These are phyloP conservation scores for Hysterium pulicare DNA, from an alignment of 2,329 filamentous ascomycete species.

Conservation along the genomic window DNA sequence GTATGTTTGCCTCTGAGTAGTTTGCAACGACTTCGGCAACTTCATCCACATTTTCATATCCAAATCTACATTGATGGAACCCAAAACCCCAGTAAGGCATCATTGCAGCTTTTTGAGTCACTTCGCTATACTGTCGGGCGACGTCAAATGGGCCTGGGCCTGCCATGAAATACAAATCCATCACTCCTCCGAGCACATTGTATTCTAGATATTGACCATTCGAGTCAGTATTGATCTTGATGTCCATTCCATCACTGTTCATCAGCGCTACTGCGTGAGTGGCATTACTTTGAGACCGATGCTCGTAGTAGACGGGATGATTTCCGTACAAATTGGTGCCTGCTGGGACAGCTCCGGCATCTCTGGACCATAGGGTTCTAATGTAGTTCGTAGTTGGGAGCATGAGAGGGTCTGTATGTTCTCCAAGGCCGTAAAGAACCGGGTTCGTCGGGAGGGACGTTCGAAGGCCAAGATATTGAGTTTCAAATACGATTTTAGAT, in stretches of 20 bases:
- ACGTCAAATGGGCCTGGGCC: slow-evolving; percentile 47
- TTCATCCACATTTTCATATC: slow-evolving; percentile 55
- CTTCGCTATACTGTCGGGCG: slow-evolving; percentile 47
- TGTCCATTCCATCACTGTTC: slow-evolving; percentile 58
- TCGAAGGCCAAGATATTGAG: slow-evolving; percentile 69
- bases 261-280: slow-evolving; percentile 35
- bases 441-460: slow-evolving; percentile 67
- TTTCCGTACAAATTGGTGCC: slow-evolving; percentile 68
- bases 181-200: slow-evolving; percentile 71
- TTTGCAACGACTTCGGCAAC: slow-evolving; percentile 65
- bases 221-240: slow-evolving; percentile 65
- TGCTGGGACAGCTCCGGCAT: slow-evolving; percentile 58
- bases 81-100: slow-evolving; percentile 53
- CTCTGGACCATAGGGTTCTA: slow-evolving; percentile 68
- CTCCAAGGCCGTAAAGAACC: slow-evolving; percentile 72
- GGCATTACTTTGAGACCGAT: slow-evolving; percentile 48
- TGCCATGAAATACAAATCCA: slow-evolving; percentile 59
- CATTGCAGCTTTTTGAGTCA: slow-evolving; percentile 45
- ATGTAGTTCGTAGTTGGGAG: slow-evolving; percentile 66
- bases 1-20: slow-evolving; percentile 61
- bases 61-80: slow-evolving; percentile 50
- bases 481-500: slow-evolving; percentile 67
- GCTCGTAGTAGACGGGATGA: slow-evolving; percentile 72
- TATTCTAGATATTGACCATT: slow-evolving; percentile 71
- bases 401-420: slow-evolving; percentile 67